These are phyloP conservation scores for Geotrichum europaeum DNA, from an alignment of 1,139 yeast genomes.

Conservation along the genomic window DNA sequence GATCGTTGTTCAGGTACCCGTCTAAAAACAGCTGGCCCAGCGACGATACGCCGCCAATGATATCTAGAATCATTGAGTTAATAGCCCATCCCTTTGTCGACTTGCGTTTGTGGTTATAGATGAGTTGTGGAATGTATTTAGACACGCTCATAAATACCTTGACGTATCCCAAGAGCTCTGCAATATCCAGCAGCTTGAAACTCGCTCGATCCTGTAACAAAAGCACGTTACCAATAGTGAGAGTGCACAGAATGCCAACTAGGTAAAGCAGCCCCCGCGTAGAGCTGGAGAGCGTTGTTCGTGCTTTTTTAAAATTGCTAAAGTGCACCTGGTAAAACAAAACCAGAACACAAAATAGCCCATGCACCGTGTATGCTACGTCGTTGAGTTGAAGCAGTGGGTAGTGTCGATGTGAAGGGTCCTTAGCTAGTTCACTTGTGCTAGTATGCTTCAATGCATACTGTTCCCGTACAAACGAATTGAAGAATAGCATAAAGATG, in stretches of 20 bases:
- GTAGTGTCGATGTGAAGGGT: slow-evolving; percentile 20
- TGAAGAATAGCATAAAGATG: slow-evolving; percentile 38
- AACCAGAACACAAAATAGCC: slow-evolving; percentile 34
- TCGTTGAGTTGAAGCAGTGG: slow-evolving; percentile 45
- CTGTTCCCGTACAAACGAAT: slow-evolving; percentile 36
- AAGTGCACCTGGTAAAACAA: slow-evolving; percentile 37
- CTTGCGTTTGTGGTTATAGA: slow-evolving; percentile 46
- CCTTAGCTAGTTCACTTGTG: slow-evolving; percentile 13
- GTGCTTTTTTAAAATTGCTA: slow-evolving; percentile 31
- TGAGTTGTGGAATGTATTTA: slow-evolving; percentile 58
- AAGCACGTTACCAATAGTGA: slow-evolving; percentile 10
- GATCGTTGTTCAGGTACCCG: slow-evolving; percentile 30
- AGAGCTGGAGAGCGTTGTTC: slow-evolving; percentile 17
- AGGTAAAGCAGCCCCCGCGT: slow-evolving; percentile 19
- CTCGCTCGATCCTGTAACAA: slow-evolving; percentile 2
- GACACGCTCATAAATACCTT: slow-evolving; percentile 52
- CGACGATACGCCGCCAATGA: slow-evolving; percentile 50
- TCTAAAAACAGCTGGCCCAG: slow-evolving; percentile 45
- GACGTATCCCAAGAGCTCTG: slow-evolving; percentile 42
- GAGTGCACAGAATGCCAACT: slow-evolving; percentile 19
- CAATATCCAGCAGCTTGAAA: slow-evolving; percentile 28
- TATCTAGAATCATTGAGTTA: slow-evolving; percentile 45
- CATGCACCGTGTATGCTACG: slow-evolving; percentile 42
- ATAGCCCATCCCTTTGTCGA: slow-evolving; percentile 57
- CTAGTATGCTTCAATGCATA: slow-evolving; percentile 34